Percentiles rank a stretch among this genome's conserved stretches.
Conservation (phyloP, 768 basidiomycete genomes). For the Rhodosporidiobolus sp. region DNA sequence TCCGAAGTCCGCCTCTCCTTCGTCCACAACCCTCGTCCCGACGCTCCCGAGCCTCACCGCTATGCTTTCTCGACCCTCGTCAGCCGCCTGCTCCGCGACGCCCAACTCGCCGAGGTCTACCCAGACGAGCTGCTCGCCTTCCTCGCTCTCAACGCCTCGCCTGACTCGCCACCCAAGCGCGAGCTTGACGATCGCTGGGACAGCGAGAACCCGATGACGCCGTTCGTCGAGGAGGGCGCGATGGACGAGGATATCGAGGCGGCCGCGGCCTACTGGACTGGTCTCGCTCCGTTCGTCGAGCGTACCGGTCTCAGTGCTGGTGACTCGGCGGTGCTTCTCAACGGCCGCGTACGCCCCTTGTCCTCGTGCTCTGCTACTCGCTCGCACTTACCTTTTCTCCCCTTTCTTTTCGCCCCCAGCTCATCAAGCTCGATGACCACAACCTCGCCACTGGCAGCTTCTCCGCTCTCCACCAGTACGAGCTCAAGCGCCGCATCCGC, state of each 20-base stretch:
- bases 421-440: slow-evolving; percentile 54
- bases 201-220: slow-evolving; percentile 26
- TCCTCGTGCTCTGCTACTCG: not conserved
- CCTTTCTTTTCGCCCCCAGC: not conserved
- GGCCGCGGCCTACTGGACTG: not conserved
- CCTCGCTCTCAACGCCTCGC: slow-evolving; percentile 17
- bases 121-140: slow-evolving; percentile 24
- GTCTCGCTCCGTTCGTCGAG: not conserved
- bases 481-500: slow-evolving; percentile 65
- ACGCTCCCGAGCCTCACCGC: not conserved
- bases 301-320: slow-evolving; percentile 47
- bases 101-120: slow-evolving; percentile 50
- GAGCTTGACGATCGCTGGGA: slow-evolving; percentile 25
- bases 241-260: not conserved
- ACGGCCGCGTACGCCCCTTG: slow-evolving; percentile 68
- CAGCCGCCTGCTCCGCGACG: slow-evolving; percentile 54
- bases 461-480: slow-evolving; percentile 66
- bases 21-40: slow-evolving; percentile 62
- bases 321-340: slow-evolving; percentile 65
- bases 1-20: slow-evolving; percentile 50
- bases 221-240: slow-evolving; percentile 37
- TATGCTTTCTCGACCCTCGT: slow-evolving; percentile 50
- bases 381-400: not conserved
- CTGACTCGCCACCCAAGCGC: slow-evolving; percentile 17
- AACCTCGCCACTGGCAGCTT: slow-evolving; percentile 59